Percentiles rank a stretch among this genome's conserved stretches.
phyloP scores from a whole-genome alignment of 345 rosid genomes.

The Salix koriyanagi region DNA sequence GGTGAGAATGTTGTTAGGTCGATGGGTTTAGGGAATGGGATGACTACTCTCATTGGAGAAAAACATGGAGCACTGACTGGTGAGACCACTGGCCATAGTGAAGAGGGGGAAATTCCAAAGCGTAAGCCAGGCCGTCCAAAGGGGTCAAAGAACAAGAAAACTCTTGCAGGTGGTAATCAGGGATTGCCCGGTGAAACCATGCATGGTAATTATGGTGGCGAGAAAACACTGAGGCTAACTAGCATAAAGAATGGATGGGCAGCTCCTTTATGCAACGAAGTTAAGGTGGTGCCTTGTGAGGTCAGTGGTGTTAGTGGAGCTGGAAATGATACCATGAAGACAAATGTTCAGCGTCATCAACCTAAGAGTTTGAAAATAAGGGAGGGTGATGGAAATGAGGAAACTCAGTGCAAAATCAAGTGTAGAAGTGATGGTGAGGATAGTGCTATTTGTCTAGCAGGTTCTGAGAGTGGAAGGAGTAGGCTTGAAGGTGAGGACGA shows the following conservation, averaged over 20 bases:
- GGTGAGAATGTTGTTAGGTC: background rate
- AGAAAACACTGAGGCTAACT: background rate
- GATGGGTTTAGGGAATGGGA: background rate
- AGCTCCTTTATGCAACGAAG: background rate
- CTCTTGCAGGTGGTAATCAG: background rate
- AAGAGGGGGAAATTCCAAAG: background rate
- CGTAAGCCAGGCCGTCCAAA: constrained; percentile 4
- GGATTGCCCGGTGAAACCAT: background rate
- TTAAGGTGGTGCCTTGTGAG: background rate
- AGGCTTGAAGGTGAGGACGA: background rate
- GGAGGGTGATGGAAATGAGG: no score
- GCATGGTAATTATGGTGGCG: background rate
- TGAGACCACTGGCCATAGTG: background rate
- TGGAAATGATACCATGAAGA: background rate
- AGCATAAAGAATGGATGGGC: background rate
- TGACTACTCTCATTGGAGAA: background rate
- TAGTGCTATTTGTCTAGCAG: background rate
- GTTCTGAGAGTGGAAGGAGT: background rate
- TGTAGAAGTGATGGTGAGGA: background rate
- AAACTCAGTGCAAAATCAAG: background rate
- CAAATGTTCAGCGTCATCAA: no score
- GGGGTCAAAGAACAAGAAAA: constrained; percentile 12
- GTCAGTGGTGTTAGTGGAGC: background rate
- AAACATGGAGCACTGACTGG: background rate
- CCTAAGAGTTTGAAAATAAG: no score